Evolutionary conservation across 2,329 filamentous ascomycete species (phyloP).

Genomic region (Cytospora chrysosperma): DNA sequence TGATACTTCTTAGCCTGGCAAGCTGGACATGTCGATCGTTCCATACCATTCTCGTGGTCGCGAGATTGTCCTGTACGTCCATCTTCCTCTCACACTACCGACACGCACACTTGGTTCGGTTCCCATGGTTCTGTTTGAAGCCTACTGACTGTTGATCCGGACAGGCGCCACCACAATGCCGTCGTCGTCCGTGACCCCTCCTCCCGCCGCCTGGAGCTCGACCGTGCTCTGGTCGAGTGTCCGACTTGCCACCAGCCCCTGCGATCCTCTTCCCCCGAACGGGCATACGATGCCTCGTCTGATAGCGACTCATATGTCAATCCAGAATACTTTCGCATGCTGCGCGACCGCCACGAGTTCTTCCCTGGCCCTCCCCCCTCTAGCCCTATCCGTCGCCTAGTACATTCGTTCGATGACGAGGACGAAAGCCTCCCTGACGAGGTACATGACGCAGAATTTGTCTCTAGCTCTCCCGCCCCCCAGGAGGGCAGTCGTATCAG

Average conservation of each 20-base stretch:
- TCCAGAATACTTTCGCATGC: slow-evolving; percentile 93
- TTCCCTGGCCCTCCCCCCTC: slow-evolving; percentile 47
- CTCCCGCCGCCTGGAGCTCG: slow-evolving; percentile 79
- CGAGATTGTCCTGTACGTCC: slow-evolving; percentile 75
- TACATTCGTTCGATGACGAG: slow-evolving; percentile 42
- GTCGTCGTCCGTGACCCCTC: slow-evolving; percentile 87
- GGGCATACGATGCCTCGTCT: slow-evolving; percentile 46
- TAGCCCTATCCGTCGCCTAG: slow-evolving; percentile 55
- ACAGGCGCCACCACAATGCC: slow-evolving; percentile 85
- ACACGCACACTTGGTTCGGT: not conserved
- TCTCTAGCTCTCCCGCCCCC: slow-evolving; percentile 51
- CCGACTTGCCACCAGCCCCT: slow-evolving; percentile 86
- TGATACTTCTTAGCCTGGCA: slow-evolving; percentile 22
- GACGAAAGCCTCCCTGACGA: slow-evolving; percentile 30
- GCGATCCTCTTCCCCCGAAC: slow-evolving; percentile 48
- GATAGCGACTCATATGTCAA: slow-evolving; percentile 72
- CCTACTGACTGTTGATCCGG: not conserved
- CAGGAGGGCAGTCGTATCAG: slow-evolving; percentile 69
- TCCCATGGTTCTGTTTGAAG: not conserved
- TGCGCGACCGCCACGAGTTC: slow-evolving; percentile 56
- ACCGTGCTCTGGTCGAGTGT: slow-evolving; percentile 71
- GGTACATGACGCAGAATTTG: slow-evolving; percentile 46
- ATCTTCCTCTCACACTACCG: slow-evolving; percentile 22
- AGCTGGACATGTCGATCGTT: slow-evolving; percentile 61
- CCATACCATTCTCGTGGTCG: slow-evolving; percentile 73